A percentile compares a stretch with the other conserved stretches of the same genome.
Conservation (phyloP, 192 early-diverging fungal genomes). For the Diversispora eburnea region DNA sequence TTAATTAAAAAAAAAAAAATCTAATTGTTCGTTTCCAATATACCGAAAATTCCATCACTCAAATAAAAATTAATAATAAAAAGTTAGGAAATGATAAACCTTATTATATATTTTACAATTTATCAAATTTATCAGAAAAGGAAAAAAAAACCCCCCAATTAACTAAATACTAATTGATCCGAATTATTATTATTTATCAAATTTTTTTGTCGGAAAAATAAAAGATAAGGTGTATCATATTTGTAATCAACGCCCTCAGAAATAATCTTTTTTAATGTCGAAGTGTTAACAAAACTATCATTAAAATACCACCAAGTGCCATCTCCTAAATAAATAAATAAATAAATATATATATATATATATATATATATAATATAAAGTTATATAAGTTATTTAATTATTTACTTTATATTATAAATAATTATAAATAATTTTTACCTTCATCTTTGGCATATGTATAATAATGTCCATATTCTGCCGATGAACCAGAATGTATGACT, state of each 20-base stretch:
- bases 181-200: too few species aligned
- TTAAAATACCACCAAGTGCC: conserved; percentile 37
- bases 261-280: conserved; percentile 31
- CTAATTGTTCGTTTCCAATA: too few species aligned
- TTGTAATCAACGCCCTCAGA: conserved; percentile 23
- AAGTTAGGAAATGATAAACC: too few species aligned
- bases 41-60: too few species aligned
- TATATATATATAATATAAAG: too few species aligned
- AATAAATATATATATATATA: neutral
- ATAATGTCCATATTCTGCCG: conserved; percentile 51
- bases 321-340: conserved; percentile 1
- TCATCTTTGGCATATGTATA: conserved; percentile 46
- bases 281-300: conserved; percentile 34
- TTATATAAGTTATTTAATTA: too few species aligned
- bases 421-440: conserved; percentile 2
- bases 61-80: too few species aligned
- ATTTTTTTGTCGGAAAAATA: conserved; percentile 35
- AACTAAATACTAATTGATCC: too few species aligned
- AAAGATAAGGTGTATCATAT: conserved; percentile 45
- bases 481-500: conserved; percentile 45
- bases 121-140: too few species aligned
- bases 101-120: too few species aligned
- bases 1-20: too few species aligned
- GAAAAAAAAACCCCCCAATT: too few species aligned
- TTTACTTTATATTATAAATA: neutral